A percentile compares a stretch with the other conserved stretches of the same genome.
Evolutionary conservation across 129 eudicot genomes (phyloP).

Genomic region (Lactuca sativa): DNA sequence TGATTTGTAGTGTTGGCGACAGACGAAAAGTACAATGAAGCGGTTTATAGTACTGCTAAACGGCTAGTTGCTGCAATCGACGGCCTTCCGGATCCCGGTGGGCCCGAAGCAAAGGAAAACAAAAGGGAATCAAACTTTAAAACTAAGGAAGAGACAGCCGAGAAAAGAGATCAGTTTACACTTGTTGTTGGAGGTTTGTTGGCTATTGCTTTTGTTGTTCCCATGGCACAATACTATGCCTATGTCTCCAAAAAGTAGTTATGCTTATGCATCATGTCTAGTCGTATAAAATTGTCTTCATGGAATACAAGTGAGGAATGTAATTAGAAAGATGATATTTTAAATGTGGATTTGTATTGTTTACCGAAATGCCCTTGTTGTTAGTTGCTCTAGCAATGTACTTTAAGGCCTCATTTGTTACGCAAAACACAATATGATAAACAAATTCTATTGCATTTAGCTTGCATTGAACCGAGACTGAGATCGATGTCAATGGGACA

Average conservation of each 20-base stretch:
- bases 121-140: constrained; percentile 98
- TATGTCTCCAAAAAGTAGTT: constrained; percentile 79
- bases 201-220: constrained; percentile 98
- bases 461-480: too few relatives aligned
- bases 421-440: background rate
- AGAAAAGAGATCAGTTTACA: constrained; percentile 92
- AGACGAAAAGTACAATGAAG: constrained; percentile 99
- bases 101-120: constrained; percentile 76
- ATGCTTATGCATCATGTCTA: constrained; percentile 10
- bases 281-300: constrained; percentile 11
- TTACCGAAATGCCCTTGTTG: constrained; percentile 10
- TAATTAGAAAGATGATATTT: constrained; percentile 28
- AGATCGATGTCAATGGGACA: too few relatives aligned
- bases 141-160: constrained; percentile 92
- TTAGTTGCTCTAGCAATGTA: background rate
- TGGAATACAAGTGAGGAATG: constrained; percentile 13
- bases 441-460: too few relatives aligned
- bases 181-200: constrained; percentile 94
- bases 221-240: constrained; percentile 99
- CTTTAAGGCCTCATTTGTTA: too few relatives aligned
- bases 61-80: constrained; percentile 90
- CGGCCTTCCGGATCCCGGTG: constrained; percentile 98
- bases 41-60: constrained; percentile 65
- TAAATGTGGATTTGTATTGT: constrained; percentile 31
- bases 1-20: constrained; percentile 74